Base-by-base conservation (phyloP, 2,329 filamentous ascomycete species). In the Sphaceloma murrayae region DNA sequence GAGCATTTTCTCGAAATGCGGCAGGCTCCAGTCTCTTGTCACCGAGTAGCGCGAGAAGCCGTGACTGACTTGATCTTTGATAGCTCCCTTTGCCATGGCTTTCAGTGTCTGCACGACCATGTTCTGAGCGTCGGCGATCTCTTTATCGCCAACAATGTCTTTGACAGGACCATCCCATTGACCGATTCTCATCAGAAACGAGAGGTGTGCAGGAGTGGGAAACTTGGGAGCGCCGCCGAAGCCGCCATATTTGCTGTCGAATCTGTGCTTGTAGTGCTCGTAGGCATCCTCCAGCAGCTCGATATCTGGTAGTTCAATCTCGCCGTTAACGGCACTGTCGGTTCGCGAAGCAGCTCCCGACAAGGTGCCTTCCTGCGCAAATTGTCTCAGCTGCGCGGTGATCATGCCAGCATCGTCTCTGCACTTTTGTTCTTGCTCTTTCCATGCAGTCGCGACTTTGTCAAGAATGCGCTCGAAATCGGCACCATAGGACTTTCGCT, bases 1-100 rank as follows among this genome's bases (percentile, higher is more conserved):
- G 7, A 95, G 75, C 74, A 96, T 87, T 68, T 96, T 96, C 67
- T 98, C 91, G 55, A 96, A 98, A 60, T 94, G 88, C 8, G 91
- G 91, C 34, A 96, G 68, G 50, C 82, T 85, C 91, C 91, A 98
- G 63, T 96, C 85, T 10, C 78, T 69, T 0, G 89, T 96, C 5
- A 94, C 82, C 10, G 86, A 94, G 59, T 94, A 95, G 42, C 89
- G 77, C 27, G 82, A 77, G 54, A 87, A 86, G 5, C 85, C 84
- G 57, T 83, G 75, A 32, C 84, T 83, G 48, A 89, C 74, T 49
- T 85, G 81, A 55, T 87, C 83, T 50, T 83, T 74, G 43, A 84
- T 78, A 10, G 78, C 80, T 14, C 80, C 79, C 38, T 75, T 73
- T 11, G 76, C 76, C 76, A 96, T 91, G 47, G 78, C 78, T 29